phyloP scores from a whole-genome alignment of 2,329 filamentous ascomycete genomes.

The Aspergillus sp. region DNA sequence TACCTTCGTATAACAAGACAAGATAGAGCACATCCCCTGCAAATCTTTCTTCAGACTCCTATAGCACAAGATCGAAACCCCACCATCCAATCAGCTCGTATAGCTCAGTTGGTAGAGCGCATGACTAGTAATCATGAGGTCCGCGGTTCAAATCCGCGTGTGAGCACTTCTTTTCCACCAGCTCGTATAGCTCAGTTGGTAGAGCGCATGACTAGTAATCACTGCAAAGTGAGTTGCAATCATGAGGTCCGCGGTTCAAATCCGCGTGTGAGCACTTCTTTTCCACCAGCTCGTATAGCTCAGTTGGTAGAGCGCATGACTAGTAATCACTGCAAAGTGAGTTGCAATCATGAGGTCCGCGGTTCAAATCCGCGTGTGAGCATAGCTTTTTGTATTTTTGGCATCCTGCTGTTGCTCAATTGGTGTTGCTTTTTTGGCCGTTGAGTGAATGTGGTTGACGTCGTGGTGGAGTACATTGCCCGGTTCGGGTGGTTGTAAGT shows the following conservation, averaged over 20 bases:
- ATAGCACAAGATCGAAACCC: too few relatives aligned
- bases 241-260: conserved; percentile 33
- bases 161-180: conserved; percentile 17
- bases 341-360: conserved; percentile 26
- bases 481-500: too few relatives aligned
- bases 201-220: conserved; percentile 36
- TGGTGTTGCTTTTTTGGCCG: too few relatives aligned
- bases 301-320: conserved; percentile 35
- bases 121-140: conserved; percentile 36
- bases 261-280: conserved; percentile 26
- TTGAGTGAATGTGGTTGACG: too few relatives aligned
- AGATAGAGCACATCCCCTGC: too few relatives aligned
- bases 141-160: conserved; percentile 31
- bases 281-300: conserved; percentile 24
- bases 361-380: conserved; percentile 32
- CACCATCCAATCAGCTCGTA: conserved; percentile 13
- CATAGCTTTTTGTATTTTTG: conserved; percentile 10
- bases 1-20: too few relatives aligned
- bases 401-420: too few relatives aligned
- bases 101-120: conserved; percentile 33
- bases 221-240: conserved; percentile 2
- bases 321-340: conserved; percentile 12
- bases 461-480: too few relatives aligned
- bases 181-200: conserved; percentile 32
- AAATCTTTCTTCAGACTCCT: too few relatives aligned